A percentile compares a stretch with the other conserved stretches of the same genome.
Evolutionary conservation across 2,329 filamentous ascomycete species (phyloP).

Genomic region (Ciborinia camelliae): DNA sequence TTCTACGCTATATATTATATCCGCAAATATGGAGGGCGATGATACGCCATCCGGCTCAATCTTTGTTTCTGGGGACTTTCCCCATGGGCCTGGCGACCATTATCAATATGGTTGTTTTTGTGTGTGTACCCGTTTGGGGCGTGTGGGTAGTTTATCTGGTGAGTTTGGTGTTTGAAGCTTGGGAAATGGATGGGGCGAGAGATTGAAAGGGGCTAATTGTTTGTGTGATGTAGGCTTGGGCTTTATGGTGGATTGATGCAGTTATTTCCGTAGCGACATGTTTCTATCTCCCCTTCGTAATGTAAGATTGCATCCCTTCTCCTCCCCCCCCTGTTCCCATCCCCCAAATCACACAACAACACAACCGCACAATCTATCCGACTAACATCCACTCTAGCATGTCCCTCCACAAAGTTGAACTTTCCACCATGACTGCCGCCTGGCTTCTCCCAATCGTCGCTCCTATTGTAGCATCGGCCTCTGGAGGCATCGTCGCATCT

Average conservation of each 20-base stretch:
- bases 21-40: conserved; percentile 64
- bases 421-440: conserved; percentile 59
- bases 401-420: conserved; percentile 42
- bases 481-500: conserved; percentile 62
- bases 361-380: neutral
- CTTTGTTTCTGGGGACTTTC: conserved; percentile 64
- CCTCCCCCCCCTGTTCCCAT: too few species aligned
- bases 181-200: neutral
- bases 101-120: conserved; percentile 60
- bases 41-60: conserved; percentile 64
- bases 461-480: conserved; percentile 61
- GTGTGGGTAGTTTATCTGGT: conserved; percentile 50
- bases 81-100: conserved; percentile 69
- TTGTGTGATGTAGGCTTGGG: conserved; percentile 46
- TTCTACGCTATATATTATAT: conserved; percentile 61
- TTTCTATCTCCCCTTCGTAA: conserved; percentile 53
- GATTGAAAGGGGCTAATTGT: conserved; percentile 21
- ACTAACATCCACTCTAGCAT: conserved; percentile 27
- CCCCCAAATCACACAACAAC: too few species aligned
- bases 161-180: conserved; percentile 20
- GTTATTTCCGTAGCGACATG: conserved; percentile 52
- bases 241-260: conserved; percentile 56
- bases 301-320: too few species aligned
- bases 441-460: conserved; percentile 65
- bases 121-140: conserved; percentile 60